A percentile compares a stretch with the other conserved stretches of the same genome.
These are phyloP conservation scores for Cladosporium sp. DNA, from an alignment of 2,329 filamentous ascomycete species.

Conservation along the genomic window DNA sequence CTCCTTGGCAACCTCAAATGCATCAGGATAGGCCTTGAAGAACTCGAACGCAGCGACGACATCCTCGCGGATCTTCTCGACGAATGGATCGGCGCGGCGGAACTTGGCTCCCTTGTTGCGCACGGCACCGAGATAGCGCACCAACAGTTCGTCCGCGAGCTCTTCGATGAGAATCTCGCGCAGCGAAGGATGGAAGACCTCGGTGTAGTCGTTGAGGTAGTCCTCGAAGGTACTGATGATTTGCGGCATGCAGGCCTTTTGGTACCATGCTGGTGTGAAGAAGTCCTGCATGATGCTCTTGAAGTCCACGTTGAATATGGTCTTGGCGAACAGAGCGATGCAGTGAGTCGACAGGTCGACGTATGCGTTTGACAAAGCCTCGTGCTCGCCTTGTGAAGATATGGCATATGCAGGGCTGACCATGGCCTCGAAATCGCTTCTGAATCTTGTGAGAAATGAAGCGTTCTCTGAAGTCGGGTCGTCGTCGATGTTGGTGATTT, in stretches of 20 bases:
- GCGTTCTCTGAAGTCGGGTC: constrained; percentile 64
- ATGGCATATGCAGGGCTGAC: constrained; percentile 76
- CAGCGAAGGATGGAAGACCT: constrained; percentile 79
- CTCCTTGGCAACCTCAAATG: constrained; percentile 72
- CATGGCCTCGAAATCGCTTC: constrained; percentile 73
- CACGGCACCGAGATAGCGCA: constrained; percentile 77
- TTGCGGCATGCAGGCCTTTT: constrained; percentile 79
- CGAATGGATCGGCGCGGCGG: constrained; percentile 78
- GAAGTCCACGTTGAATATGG: constrained; percentile 92
- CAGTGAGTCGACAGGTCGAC: constrained; percentile 94
- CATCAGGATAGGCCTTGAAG: constrained; percentile 70
- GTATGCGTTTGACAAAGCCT: constrained; percentile 79
- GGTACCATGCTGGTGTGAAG: constrained; percentile 90
- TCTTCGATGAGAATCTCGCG: constrained; percentile 92
- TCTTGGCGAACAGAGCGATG: constrained; percentile 76
- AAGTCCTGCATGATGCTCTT: constrained; percentile 76
- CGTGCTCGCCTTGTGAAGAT: constrained; percentile 67
- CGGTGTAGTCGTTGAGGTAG: constrained; percentile 80
- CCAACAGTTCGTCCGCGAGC: constrained; percentile 83
- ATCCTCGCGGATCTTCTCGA: constrained; percentile 91
- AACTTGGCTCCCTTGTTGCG: constrained; percentile 91
- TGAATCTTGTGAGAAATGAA: constrained; percentile 83
- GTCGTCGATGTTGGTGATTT: constrained; percentile 97
- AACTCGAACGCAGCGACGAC: constrained; percentile 86
- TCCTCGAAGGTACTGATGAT: constrained; percentile 95